These are phyloP conservation scores for Lasiosphaeriaceae sp. DNA, from an alignment of 495 filamentous ascomycete genomes.

Conservation along the genomic window DNA sequence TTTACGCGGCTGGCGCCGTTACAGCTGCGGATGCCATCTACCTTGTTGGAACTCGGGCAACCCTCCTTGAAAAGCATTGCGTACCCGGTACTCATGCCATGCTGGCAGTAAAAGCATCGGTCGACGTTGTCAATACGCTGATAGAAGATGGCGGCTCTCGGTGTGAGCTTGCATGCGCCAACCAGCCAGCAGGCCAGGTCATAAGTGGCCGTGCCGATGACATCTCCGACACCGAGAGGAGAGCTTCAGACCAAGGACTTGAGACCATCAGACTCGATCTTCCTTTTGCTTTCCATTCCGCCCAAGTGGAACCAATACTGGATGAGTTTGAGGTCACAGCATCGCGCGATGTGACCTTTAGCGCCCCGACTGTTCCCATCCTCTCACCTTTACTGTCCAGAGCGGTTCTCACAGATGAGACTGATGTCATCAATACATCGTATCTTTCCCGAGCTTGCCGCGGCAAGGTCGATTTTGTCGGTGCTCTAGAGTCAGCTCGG, in stretches of 20 bases:
- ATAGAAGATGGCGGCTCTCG: not conserved
- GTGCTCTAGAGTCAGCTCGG: slow-evolving; percentile 43
- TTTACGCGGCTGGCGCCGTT: slow-evolving; percentile 64
- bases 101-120: slow-evolving; percentile 48
- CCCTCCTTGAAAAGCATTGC: slow-evolving; percentile 58
- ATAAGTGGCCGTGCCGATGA: slow-evolving; percentile 39
- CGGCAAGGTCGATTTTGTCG: slow-evolving; percentile 53
- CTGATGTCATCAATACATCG: slow-evolving; percentile 35
- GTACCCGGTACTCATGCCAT: slow-evolving; percentile 56
- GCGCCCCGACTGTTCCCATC: slow-evolving; percentile 42
- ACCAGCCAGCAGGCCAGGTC: slow-evolving; percentile 46
- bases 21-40: slow-evolving; percentile 61
- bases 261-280: slow-evolving; percentile 44
- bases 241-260: slow-evolving; percentile 46
- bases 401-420: slow-evolving; percentile 42
- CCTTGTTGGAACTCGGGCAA: slow-evolving; percentile 62
- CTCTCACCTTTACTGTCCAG: slow-evolving; percentile 56
- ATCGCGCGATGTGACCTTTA: slow-evolving; percentile 50
- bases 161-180: slow-evolving; percentile 56
- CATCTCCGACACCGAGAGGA: slow-evolving; percentile 43
- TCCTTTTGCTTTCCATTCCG: slow-evolving; percentile 60
- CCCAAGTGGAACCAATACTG: slow-evolving; percentile 60
- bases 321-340: slow-evolving; percentile 42
- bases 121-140: slow-evolving; percentile 12
- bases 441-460: slow-evolving; percentile 51